Evolutionary conservation across 305 asterid species (phyloP).

Genomic region (Fraxinus baroniana): DNA sequence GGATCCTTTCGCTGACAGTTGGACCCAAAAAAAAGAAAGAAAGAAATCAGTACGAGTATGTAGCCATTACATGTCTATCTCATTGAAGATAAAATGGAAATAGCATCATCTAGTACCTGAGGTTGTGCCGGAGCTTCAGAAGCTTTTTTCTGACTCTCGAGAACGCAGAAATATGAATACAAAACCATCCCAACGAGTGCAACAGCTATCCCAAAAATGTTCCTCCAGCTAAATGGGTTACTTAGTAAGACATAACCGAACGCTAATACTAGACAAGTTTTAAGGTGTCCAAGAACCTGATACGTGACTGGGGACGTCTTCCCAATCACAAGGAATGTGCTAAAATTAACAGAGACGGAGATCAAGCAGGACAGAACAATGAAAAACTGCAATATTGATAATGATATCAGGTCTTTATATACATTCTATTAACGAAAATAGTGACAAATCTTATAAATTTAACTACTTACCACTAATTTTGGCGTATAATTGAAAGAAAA

Average conservation of each 20-base stretch:
- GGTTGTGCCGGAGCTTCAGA: conserved; percentile 29
- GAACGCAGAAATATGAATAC: conserved; percentile 46
- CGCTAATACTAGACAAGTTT: conserved; percentile 53
- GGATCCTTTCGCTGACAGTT: conserved; percentile 30
- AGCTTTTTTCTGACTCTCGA: conserved; percentile 38
- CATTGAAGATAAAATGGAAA: background rate
- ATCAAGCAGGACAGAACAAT: conserved; percentile 51
- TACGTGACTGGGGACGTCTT: conserved; percentile 57
- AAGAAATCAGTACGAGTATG: background rate
- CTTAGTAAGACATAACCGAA: conserved; percentile 46
- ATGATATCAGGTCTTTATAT: conserved; percentile 18
- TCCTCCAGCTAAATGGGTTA: conserved; percentile 57
- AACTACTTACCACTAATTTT: conserved; percentile 39
- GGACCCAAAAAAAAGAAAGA: background rate
- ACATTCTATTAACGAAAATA: background rate
- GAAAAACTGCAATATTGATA: conserved; percentile 35
- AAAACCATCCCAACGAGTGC: conserved; percentile 50
- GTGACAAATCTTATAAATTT: background rate
- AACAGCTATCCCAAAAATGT: conserved; percentile 43
- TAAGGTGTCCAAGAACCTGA: conserved; percentile 57
- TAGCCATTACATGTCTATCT: background rate
- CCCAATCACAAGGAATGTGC: conserved; percentile 54
- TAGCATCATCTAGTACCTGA: conserved; percentile 35
- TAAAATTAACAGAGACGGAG: conserved; percentile 51
- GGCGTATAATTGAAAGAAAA: conserved; percentile 48